Evolutionary conservation across 179 eudicot genomes (phyloP), one percentile per base, ranked within the genome.

Genomic region (Silene vulgaris): DNA sequence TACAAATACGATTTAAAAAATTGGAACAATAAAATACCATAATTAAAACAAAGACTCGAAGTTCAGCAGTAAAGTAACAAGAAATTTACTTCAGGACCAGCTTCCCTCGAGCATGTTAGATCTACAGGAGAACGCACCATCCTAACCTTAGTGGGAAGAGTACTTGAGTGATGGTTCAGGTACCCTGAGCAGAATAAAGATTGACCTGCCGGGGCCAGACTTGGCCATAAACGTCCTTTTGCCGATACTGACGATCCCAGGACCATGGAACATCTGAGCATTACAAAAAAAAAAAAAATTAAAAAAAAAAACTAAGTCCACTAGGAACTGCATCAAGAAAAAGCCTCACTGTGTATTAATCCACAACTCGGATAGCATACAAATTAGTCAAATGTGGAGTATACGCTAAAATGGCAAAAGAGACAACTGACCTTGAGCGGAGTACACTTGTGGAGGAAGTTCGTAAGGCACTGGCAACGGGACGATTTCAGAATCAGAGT

Each of bases 251-350:
- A 14, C 97, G 85, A 66, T 95, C 99, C 99, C 99, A 95, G 1
- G 97, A 92, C 99, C 97, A 95, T 0, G 99, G 99, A 32, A 89
- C 83, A 80, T 95, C 99, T 95, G 91, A 52, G 19, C 43, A 74
- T 43, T 50, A 26, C 67, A 30, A 13, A 66, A 67, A 32, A 67
- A 16, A 7, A 23, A 23, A 23, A 23, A 23, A 23, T 23, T 23
- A 32, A 67, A 16, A 7, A 30, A 13, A 66, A 67, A 32, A 67
- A 16, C 3, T 35, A 40, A 17, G 7, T 37, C 60, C 59, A 0
- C 8, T 12, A 8, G 28, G 8, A 61, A 59, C 7, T 12, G 4
- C n/a, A 11, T 14, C 0, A 54, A 30, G 73, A 20, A 62, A 29
- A 64, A 40, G 12, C 43, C 43, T 7, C 2, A 9, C 48, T 8